Conservation (phyloP, 2,329 filamentous ascomycete species). For the Didymella pomorum region DNA sequence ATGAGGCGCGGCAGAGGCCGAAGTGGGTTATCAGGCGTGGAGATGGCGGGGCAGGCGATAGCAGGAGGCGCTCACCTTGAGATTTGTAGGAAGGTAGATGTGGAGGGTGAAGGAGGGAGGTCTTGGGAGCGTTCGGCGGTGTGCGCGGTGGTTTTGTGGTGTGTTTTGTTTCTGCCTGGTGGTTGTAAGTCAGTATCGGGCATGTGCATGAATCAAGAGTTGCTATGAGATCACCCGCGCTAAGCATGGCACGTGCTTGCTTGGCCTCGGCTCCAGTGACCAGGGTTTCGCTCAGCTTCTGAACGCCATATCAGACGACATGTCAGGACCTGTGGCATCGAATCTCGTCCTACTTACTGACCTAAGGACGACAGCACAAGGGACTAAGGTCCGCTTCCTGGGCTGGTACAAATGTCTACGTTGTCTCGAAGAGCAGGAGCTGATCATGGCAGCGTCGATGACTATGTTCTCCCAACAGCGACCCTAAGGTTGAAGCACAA, state of each 20-base stretch:
- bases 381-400: conserved; percentile 90
- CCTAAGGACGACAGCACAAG: conserved; percentile 56
- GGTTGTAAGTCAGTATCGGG: conserved; percentile 23
- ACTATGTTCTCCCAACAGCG: conserved; percentile 65
- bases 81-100: background rate
- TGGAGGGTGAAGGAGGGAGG: conserved; percentile 1
- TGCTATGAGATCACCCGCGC: conserved; percentile 22
- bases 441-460: conserved; percentile 60
- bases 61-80: conserved; percentile 22
- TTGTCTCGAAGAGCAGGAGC: conserved; percentile 12
- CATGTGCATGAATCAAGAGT: conserved; percentile 24
- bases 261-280: conserved; percentile 20
- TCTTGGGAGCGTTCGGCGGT: conserved; percentile 5
- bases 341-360: conserved; percentile 59
- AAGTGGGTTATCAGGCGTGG: conserved; percentile 25
- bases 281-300: conserved; percentile 10
- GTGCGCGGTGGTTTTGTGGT: conserved; percentile 20
- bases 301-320: conserved; percentile 25
- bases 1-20: conserved; percentile 4
- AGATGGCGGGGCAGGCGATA: conserved; percentile 31
- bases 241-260: conserved; percentile 21
- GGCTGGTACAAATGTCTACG: conserved; percentile 73
- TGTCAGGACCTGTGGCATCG: conserved; percentile 64
- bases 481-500: conserved; percentile 73
- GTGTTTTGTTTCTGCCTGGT: conserved; percentile 27